Evolutionary conservation across 495 filamentous ascomycete genomes (phyloP), one percentile per base, ranked within the genome.

Genomic region (Schizothecium vesticola): DNA sequence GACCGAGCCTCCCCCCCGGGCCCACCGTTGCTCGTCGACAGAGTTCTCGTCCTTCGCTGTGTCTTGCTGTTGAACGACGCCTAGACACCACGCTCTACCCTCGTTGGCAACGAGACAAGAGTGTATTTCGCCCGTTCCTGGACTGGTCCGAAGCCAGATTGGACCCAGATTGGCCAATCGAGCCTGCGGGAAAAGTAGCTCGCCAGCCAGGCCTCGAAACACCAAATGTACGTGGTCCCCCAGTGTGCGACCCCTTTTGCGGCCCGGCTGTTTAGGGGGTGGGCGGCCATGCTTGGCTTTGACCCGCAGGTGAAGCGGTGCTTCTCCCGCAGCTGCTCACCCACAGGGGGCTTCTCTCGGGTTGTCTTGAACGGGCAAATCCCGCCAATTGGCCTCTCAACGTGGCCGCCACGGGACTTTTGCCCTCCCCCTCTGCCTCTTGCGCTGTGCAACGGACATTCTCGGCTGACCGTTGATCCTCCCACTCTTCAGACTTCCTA

Each of bases 181-280:
- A 66, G 63, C 19, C 12, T 56, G 36, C 56, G 24, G 63, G 16
- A 26, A 56, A 13, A 26, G 13, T 43, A 25, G 57, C 59, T 64
- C 59, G 69, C 63, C 67, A 65, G 71, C 58, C 63, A 75, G 64
- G 63, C 69, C 67, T 76, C 76, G 77, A 81, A 80, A 80, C 79
- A 66, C 73, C 70, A 77, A 77, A 69, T 71, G 77, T 77, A 78
- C 73, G 79, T 80, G 78, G 75, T 80, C 56, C 68, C 69, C 67
- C 66, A 65, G 65, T 28, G 55, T 69, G 66, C 55, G 57, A 61
- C 75, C 76, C 73, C 71, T 73, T 69, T 69, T 72, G 70, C 65
- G 65, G 74, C 70, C 69, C 72, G 73, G 73, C 72, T 75, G 73
- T 75, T 74, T 69, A 75, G 71, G 70, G 70, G 71, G 69, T 67